Evolutionary conservation across 164 flowering plant genomes (phyloP), one percentile per base, ranked within the genome.

Genomic region (Umbellularia californica): DNA sequence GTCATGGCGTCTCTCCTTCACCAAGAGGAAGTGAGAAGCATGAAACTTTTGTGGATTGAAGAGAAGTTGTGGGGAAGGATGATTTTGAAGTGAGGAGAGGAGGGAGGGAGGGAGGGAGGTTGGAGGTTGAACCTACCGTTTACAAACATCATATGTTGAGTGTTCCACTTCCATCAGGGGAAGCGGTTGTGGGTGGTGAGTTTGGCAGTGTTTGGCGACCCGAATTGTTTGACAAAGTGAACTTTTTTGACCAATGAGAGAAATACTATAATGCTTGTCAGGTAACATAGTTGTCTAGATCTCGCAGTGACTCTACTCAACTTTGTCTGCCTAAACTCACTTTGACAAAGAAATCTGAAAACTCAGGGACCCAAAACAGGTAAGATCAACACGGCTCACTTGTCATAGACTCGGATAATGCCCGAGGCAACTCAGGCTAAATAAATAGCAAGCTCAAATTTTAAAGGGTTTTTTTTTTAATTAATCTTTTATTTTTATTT

Each of bases 171-270:
- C 20, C 7, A 2, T 23, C 58, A 51, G 13, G 15, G n/a, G 27
- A 10, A 13, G 25, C 10, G 66, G 50, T 58, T 22, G 70, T 50
- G 52, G 74, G 30, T 28, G 9, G 77, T n/a, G 30, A 50, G 72
- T 70, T 81, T 77, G 84, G 81, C 74, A 80, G 71, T 3, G 79
- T 82, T 86, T 80, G 87, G 83, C 81, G 78, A 79, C 75, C 87
- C 52, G 58, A 79, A 69, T 65, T 23, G 50, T 69, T 73, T 75
- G 67, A 58, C 47, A 3, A 25, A 55, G 2, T 15, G n/a, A 14
- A 20, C 60, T 41, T 41, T 41, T 41, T 15, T 15, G 60, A 20
- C 17, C 20, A 14, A 55, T 15, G 7, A 55, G 7, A 55, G 60
- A 55, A 20, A 55, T 3, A 55, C 17, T 55, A 4, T 6, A 55